Evolutionary conservation across 352 stramenopile species (phyloP).

Genomic region (Globisporangium sylvaticum): DNA sequence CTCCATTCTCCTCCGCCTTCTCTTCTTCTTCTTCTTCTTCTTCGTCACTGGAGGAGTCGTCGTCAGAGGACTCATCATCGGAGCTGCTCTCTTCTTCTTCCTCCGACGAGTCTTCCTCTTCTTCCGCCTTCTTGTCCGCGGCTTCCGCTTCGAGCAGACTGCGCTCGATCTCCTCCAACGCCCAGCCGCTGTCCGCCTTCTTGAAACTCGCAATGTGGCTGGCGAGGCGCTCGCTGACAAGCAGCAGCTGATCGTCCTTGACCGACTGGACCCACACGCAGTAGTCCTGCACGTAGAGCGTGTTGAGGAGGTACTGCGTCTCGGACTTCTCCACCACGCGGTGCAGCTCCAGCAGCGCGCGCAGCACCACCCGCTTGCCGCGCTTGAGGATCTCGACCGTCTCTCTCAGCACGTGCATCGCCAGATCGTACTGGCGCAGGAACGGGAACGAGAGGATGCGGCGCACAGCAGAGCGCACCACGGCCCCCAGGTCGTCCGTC

Average conservation of each 20-base stretch:
- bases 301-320: constrained; percentile 95
- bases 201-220: constrained; percentile 32
- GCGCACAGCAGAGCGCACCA: constrained; percentile 75
- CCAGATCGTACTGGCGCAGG: constrained; percentile 90
- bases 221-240: constrained; percentile 33
- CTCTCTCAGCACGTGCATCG: constrained; percentile 75
- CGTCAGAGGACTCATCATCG: constrained; percentile 10
- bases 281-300: constrained; percentile 95
- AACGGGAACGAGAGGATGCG: constrained; percentile 96
- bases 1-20: constrained; percentile 20
- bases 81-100: constrained; percentile 16
- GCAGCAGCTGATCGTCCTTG: constrained; percentile 38
- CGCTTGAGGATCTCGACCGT: constrained; percentile 79
- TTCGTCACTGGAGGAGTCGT: constrained; percentile 24
- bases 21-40: constrained; percentile 15
- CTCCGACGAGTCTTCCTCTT: not conserved
- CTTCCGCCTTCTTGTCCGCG: constrained; percentile 13
- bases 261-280: constrained; percentile 84
- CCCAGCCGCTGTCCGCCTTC: constrained; percentile 76
- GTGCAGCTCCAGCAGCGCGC: constrained; percentile 89
- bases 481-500: constrained; percentile 42
- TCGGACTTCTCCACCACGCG: constrained; percentile 93
- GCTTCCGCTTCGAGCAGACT: constrained; percentile 38
- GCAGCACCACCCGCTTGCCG: constrained; percentile 88
- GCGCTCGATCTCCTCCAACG: constrained; percentile 68